Conservation (phyloP, 2,329 filamentous ascomycete species). For the Hypomyces perniciosus region DNA sequence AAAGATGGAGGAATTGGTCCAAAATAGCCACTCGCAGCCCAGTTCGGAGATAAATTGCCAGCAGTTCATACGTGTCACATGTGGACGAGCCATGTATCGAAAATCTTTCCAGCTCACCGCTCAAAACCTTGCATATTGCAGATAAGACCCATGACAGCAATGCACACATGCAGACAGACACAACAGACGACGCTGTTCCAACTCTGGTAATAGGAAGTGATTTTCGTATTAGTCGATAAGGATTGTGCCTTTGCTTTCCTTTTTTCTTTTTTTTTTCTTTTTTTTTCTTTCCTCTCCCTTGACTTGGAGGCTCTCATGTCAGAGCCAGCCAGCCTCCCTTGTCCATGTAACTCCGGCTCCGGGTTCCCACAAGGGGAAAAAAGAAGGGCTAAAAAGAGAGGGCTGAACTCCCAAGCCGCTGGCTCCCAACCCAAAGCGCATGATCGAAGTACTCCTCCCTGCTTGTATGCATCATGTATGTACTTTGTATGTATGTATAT, state of each 20-base stretch:
- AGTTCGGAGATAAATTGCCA: neutral
- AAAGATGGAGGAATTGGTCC: slow-evolving; percentile 9
- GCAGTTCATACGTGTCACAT: slow-evolving; percentile 11
- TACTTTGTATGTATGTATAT: neutral
- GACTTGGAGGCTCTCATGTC: too few relatives aligned
- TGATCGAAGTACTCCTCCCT: neutral
- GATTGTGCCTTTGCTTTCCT: neutral
- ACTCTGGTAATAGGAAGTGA: neutral
- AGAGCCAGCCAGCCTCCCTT: too few relatives aligned
- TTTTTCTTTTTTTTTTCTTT: neutral
- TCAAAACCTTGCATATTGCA: neutral
- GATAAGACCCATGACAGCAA: neutral
- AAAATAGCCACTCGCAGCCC: neutral
- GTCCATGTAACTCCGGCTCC: too few relatives aligned
- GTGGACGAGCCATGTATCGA: neutral
- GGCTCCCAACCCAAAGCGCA: neutral
- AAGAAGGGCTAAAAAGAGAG: too few relatives aligned
- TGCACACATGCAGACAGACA: neutral
- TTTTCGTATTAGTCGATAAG: neutral
- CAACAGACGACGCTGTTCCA: neutral
- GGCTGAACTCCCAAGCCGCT: neutral
- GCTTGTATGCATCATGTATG: neutral
- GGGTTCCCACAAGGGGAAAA: too few relatives aligned
- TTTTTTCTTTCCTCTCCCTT: too few relatives aligned
- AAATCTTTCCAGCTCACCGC: slow-evolving; percentile 9